These are phyloP conservation scores for Auricularia cornea DNA, from an alignment of 768 basidiomycete species.

Conservation along the genomic window DNA sequence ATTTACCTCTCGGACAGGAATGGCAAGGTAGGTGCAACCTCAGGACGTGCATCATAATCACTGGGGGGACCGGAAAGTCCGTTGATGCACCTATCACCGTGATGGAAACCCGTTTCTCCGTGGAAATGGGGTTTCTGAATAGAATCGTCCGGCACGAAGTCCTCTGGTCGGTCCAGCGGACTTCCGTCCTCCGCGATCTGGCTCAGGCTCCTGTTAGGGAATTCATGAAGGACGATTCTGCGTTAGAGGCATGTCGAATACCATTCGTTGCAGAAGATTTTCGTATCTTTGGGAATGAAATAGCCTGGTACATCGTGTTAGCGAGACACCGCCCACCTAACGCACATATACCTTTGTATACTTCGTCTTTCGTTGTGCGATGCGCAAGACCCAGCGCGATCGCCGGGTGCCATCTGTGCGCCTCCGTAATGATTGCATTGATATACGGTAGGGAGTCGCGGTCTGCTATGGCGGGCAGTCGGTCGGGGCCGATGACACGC, in stretches of 20 bases:
- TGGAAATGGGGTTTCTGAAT: too few relatives aligned
- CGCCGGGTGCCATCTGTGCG: conserved; percentile 22
- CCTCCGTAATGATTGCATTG: conserved; percentile 43
- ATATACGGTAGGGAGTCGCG: conserved; percentile 40
- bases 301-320: conserved; percentile 3
- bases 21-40: too few relatives aligned
- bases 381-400: not conserved
- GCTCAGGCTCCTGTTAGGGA: not conserved
- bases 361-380: not conserved
- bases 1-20: too few relatives aligned
- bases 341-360: not conserved
- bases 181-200: conserved; percentile 10
- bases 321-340: not conserved
- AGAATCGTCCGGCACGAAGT: too few relatives aligned
- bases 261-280: conserved; percentile 7
- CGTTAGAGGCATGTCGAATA: too few relatives aligned
- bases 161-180: conserved; percentile 12
- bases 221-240: too few relatives aligned
- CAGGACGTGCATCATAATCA: too few relatives aligned
- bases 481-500: conserved; percentile 20
- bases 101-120: too few relatives aligned
- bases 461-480: conserved; percentile 30
- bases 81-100: too few relatives aligned
- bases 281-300: conserved; percentile 5
- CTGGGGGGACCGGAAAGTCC: too few relatives aligned